phyloP scores from a whole-genome alignment of 2,329 filamentous ascomycete species.

The Geosmithia flava region DNA sequence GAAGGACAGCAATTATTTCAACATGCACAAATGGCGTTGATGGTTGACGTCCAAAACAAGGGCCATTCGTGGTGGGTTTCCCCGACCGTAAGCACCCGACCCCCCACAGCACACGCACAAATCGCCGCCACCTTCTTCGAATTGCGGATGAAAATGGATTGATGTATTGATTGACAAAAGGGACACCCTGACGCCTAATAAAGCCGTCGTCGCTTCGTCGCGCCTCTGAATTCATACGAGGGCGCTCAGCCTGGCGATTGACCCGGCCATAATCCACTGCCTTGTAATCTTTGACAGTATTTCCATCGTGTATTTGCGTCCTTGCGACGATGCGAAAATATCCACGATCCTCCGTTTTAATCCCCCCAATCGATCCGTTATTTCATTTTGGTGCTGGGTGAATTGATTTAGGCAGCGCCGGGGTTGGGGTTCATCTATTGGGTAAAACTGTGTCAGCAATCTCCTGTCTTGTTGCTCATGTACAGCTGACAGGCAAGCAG shows the following conservation, averaged over 20 bases:
- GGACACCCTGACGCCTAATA: constrained; percentile 26
- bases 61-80: neutral
- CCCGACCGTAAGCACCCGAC: neutral
- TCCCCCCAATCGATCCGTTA: constrained; percentile 10
- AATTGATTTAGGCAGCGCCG: constrained; percentile 40
- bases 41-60: no score
- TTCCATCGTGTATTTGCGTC: constrained; percentile 15
- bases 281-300: constrained; percentile 11
- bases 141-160: constrained; percentile 3
- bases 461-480: neutral
- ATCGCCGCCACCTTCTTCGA: neutral
- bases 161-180: constrained; percentile 23
- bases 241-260: constrained; percentile 21
- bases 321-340: constrained; percentile 9
- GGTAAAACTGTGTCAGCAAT: constrained; percentile 12
- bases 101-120: neutral
- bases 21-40: no score
- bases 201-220: constrained; percentile 23
- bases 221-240: constrained; percentile 14
- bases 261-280: constrained; percentile 21
- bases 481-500: no score
- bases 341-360: constrained; percentile 6
- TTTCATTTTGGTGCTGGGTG: neutral
- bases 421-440: constrained; percentile 79
- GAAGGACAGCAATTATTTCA: no score